phyloP scores from a whole-genome alignment of 2,329 filamentous ascomycete species.

The Calonectria henricotiae region DNA sequence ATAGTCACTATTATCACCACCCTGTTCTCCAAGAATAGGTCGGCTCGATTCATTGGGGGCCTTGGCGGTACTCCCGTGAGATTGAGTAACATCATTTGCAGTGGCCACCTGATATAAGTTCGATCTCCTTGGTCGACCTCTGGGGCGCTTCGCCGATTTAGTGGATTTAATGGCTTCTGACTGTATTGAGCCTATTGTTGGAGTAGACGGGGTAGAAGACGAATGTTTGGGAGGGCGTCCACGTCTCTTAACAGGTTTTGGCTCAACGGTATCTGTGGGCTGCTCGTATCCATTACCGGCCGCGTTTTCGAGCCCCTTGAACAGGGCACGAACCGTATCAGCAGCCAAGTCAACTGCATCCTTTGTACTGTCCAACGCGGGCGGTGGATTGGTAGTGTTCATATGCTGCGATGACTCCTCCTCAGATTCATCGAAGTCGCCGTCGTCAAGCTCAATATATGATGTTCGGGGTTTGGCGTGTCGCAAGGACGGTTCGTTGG shows the following conservation, averaged over 20 bases:
- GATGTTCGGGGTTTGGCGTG: constrained; percentile 70
- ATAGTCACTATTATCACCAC: constrained; percentile 7
- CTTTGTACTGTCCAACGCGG: constrained; percentile 29
- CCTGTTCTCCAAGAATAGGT: constrained; percentile 11
- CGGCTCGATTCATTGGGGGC: constrained; percentile 12
- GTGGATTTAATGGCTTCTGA: constrained; percentile 24
- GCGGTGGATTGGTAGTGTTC: constrained; percentile 27
- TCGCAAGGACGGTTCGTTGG: constrained; percentile 66
- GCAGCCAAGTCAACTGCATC: constrained; percentile 62
- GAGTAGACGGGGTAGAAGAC: constrained; percentile 27
- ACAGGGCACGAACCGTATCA: constrained; percentile 55
- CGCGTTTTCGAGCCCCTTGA: constrained; percentile 42
- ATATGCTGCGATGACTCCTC: constrained; percentile 57
- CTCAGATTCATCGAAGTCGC: constrained; percentile 61
- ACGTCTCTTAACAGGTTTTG: constrained; percentile 47
- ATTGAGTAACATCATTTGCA: constrained; percentile 25
- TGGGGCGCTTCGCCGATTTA: constrained; percentile 42
- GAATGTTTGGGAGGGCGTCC: constrained; percentile 56
- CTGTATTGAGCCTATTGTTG: constrained; percentile 14
- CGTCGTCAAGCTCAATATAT: constrained; percentile 67
- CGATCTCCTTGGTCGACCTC: constrained; percentile 54
- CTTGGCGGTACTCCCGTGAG: constrained; percentile 14
- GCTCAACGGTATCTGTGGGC: constrained; percentile 21
- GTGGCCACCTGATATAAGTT: constrained; percentile 39
- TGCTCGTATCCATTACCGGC: constrained; percentile 18